Conservation (phyloP, 768 basidiomycete species). For the Tulasnella sp. region DNA sequence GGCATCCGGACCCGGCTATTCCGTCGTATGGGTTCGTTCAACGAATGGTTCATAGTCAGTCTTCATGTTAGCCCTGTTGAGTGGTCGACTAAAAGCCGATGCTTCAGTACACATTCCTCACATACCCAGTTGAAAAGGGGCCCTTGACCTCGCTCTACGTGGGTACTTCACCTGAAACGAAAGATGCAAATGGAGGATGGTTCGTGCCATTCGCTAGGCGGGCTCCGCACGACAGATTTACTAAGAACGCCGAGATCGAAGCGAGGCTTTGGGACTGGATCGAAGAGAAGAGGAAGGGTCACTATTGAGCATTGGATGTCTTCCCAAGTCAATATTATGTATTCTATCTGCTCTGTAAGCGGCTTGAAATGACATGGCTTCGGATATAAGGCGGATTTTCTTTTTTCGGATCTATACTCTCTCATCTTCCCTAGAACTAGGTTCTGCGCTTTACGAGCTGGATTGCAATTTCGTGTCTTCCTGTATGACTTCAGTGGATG, state of each 20-base stretch:
- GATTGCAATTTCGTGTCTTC: too few species aligned
- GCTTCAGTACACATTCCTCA: background rate
- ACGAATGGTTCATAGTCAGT: background rate
- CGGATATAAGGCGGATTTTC: too few species aligned
- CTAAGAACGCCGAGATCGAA: constrained; percentile 29
- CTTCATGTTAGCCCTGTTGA: background rate
- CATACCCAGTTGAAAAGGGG: background rate
- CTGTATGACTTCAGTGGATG: too few species aligned
- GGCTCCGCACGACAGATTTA: background rate
- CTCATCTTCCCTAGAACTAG: too few species aligned
- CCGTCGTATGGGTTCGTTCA: background rate
- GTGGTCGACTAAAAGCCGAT: background rate
- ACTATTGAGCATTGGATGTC: background rate
- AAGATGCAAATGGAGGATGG: constrained; percentile 13
- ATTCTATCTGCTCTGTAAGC: background rate
- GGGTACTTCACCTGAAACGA: background rate
- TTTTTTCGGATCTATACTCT: too few species aligned
- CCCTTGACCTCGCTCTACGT: constrained; percentile 11
- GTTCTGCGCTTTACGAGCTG: too few species aligned
- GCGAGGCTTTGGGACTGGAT: constrained; percentile 37
- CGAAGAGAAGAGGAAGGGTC: constrained; percentile 33
- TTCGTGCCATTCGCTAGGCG: constrained; percentile 2
- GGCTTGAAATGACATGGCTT: background rate
- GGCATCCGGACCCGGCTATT: background rate
- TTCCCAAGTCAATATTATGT: background rate